phyloP scores from a whole-genome alignment of 2,329 filamentous ascomycete genomes.

The Claviceps pusilla region DNA sequence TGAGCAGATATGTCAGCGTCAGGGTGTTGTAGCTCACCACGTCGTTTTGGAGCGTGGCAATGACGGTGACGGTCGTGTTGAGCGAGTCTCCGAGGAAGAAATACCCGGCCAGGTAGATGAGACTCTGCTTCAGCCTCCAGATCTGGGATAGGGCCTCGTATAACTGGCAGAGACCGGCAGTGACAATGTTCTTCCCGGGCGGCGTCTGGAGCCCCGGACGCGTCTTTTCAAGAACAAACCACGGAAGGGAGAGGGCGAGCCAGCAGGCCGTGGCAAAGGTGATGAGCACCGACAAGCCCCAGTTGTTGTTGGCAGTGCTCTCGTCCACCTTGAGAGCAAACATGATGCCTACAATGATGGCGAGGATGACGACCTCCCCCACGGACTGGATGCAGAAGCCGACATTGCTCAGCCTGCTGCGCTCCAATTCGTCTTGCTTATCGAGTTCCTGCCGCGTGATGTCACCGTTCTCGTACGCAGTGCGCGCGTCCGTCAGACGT shows the following conservation, averaged over 20 bases:
- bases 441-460: slow-evolving; percentile 48
- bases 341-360: slow-evolving; percentile 49
- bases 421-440: slow-evolving; percentile 43
- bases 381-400: slow-evolving; percentile 50
- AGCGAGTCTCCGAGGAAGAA: slow-evolving; percentile 55
- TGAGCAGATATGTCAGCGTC: slow-evolving; percentile 50
- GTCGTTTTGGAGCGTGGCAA: slow-evolving; percentile 48
- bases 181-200: slow-evolving; percentile 24
- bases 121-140: slow-evolving; percentile 50
- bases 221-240: slow-evolving; percentile 51
- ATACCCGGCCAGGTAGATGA: slow-evolving; percentile 51
- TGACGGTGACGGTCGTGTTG: slow-evolving; percentile 55
- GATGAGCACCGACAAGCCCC: slow-evolving; percentile 49
- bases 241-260: slow-evolving; percentile 48
- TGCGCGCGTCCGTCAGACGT: slow-evolving; percentile 18
- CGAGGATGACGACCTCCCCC: slow-evolving; percentile 46
- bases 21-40: slow-evolving; percentile 51
- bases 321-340: slow-evolving; percentile 45
- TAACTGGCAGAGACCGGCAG: slow-evolving; percentile 46
- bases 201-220: slow-evolving; percentile 37
- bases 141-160: slow-evolving; percentile 43
- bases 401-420: slow-evolving; percentile 48
- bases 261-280: slow-evolving; percentile 50
- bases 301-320: slow-evolving; percentile 46
- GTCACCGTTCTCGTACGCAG: slow-evolving; percentile 21